Evolutionary conservation across 2,329 filamentous ascomycete genomes (phyloP).

Genomic region (Dothidotthia symphoricarpi): DNA sequence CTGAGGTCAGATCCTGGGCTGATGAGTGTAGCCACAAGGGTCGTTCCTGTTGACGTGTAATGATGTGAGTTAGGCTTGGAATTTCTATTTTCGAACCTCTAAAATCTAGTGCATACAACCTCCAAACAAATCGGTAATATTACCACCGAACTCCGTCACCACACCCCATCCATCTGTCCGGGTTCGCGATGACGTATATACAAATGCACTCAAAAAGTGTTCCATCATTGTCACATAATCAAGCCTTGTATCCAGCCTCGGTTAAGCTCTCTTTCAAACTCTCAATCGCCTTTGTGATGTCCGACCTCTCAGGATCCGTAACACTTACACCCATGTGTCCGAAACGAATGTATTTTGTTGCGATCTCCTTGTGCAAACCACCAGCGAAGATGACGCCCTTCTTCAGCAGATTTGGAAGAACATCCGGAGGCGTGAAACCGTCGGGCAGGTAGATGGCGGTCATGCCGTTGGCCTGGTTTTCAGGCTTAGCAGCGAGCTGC

Average conservation of each 20-base stretch:
- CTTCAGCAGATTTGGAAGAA: slow-evolving; percentile 80
- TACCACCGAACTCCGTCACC: too few species aligned
- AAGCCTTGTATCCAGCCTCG: slow-evolving; percentile 66
- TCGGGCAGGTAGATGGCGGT: slow-evolving; percentile 96
- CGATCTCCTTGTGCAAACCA: slow-evolving; percentile 94
- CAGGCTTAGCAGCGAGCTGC: slow-evolving; percentile 79
- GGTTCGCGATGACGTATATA: slow-evolving; percentile 2
- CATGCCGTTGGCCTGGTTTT: slow-evolving; percentile 96
- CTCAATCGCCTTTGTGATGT: slow-evolving; percentile 80
- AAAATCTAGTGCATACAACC: too few species aligned
- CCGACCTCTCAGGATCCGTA: slow-evolving; percentile 72
- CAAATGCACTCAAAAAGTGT: background rate
- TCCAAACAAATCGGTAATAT: too few species aligned
- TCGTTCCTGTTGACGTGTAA: too few species aligned
- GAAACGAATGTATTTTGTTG: slow-evolving; percentile 88
- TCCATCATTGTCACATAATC: background rate
- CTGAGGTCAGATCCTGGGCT: too few species aligned
- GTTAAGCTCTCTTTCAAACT: slow-evolving; percentile 71
- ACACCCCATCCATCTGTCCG: too few species aligned
- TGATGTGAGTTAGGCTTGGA: too few species aligned
- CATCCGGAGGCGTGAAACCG: slow-evolving; percentile 71
- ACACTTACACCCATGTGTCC: slow-evolving; percentile 97
- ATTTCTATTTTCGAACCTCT: too few species aligned
- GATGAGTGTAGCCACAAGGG: too few species aligned
- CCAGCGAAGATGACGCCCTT: slow-evolving; percentile 93